A percentile compares a stretch with the other conserved stretches of the same genome.
These are phyloP conservation scores for Prosopis cineraria DNA, from an alignment of 306 rosid species.

Conservation along the genomic window DNA sequence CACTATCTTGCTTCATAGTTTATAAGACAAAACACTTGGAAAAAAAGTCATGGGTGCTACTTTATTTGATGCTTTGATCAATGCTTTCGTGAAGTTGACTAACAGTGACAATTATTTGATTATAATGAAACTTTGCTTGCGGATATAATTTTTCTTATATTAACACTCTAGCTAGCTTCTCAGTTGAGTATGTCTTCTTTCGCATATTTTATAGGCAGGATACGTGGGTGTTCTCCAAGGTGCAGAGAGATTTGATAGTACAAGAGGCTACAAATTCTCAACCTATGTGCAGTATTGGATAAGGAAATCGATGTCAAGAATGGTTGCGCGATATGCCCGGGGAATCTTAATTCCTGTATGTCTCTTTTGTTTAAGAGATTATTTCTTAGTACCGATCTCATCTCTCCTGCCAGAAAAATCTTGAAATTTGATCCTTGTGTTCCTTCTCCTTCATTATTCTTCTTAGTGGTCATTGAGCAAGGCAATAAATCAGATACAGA, in stretches of 20 bases:
- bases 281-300: constrained; percentile 95
- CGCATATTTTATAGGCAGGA: constrained; percentile 65
- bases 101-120: constrained; percentile 1
- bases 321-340: constrained; percentile 66
- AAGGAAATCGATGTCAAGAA: constrained; percentile 77
- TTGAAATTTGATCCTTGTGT: constrained; percentile 39
- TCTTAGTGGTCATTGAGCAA: constrained; percentile 68
- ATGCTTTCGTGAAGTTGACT: constrained; percentile 31
- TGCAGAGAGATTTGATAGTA: constrained; percentile 81
- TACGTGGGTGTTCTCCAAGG: constrained; percentile 82
- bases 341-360: constrained; percentile 80
- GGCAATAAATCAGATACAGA: constrained; percentile 76
- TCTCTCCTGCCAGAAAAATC: constrained; percentile 25
- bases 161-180: neutral
- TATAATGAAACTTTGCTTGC: neutral
- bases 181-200: constrained; percentile 4
- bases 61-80: constrained; percentile 26
- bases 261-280: constrained; percentile 83
- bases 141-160: neutral
- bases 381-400: constrained; percentile 34
- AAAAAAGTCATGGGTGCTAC: neutral
- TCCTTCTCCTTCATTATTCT: constrained; percentile 41
- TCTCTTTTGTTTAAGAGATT: constrained; percentile 35
- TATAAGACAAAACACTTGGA: neutral
- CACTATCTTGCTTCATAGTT: neutral